Evolutionary conservation across 345 rosid genomes (phyloP).

Genomic region (Eucalyptus tenuipes): DNA sequence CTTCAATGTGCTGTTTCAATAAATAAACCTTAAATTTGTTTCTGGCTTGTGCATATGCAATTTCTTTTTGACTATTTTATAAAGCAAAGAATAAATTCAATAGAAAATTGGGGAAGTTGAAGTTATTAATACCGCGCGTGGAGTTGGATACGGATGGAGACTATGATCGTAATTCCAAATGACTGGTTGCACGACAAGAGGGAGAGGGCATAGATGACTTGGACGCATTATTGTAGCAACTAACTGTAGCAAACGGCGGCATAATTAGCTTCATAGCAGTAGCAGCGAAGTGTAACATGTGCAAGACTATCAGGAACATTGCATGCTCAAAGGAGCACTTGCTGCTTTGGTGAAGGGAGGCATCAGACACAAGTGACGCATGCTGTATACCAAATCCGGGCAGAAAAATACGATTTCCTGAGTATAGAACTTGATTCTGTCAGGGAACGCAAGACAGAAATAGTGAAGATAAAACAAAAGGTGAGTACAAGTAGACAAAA

Average conservation of each 20-base stretch:
- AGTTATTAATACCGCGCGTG: slow-evolving; percentile 52
- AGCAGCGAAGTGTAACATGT: neutral
- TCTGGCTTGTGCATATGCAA: neutral
- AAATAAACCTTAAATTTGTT: neutral
- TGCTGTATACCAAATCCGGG: slow-evolving; percentile 70
- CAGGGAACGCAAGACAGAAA: neutral
- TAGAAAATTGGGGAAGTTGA: neutral
- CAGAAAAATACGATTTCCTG: slow-evolving; percentile 92
- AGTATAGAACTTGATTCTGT: slow-evolving; percentile 74
- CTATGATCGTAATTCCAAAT: slow-evolving; percentile 88
- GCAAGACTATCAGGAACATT: neutral
- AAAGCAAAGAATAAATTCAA: neutral
- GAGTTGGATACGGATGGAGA: slow-evolving; percentile 86
- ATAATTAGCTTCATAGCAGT: neutral
- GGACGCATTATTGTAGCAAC: slow-evolving; percentile 86
- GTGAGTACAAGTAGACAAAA: neutral
- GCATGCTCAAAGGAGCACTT: slow-evolving; percentile 73
- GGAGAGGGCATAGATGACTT: slow-evolving; percentile 91
- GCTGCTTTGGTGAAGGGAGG: slow-evolving; percentile 77
- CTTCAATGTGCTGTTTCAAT: neutral
- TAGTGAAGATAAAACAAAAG: neutral
- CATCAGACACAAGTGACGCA: slow-evolving; percentile 91
- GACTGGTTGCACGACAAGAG: slow-evolving; percentile 81
- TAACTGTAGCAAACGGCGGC: slow-evolving; percentile 43
- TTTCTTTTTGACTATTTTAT: neutral